Percentiles rank a stretch among this genome's conserved stretches.
Conservation (phyloP, 305 asterid genomes). For the Fraxinus greggii region DNA sequence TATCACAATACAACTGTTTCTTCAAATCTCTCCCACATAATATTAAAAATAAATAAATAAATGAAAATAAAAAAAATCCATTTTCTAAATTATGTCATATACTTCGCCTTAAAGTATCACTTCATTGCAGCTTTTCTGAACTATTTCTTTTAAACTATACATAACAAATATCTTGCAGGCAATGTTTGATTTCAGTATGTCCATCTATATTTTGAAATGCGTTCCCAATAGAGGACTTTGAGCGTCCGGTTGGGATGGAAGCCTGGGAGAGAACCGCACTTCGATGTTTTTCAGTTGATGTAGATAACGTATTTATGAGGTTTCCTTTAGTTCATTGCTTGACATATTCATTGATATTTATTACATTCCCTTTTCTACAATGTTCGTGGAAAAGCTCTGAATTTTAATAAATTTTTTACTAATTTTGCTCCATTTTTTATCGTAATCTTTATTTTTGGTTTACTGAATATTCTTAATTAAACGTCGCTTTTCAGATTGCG, state of each 20-base stretch:
- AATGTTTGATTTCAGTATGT: not conserved
- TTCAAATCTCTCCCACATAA: not conserved
- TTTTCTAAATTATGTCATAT: not conserved
- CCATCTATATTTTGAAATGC: not conserved
- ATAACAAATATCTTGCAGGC: not conserved
- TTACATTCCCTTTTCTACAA: not conserved
- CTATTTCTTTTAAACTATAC: not conserved
- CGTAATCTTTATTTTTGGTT: not conserved
- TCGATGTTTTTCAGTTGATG: slow-evolving; percentile 3
- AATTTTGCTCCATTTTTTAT: not conserved
- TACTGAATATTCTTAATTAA: slow-evolving; percentile 4
- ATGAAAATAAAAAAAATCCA: not conserved
- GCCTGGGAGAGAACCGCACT: not conserved
- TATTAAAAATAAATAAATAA: not conserved
- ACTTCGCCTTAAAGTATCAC: not conserved
- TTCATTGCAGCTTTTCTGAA: not conserved
- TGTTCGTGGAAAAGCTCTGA: not conserved
- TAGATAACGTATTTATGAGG: not conserved
- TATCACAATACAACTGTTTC: not conserved
- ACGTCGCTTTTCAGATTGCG: slow-evolving; percentile 53
- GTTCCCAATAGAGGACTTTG: not conserved
- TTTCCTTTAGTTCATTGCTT: not conserved
- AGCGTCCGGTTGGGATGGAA: not conserved
- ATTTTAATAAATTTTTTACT: not conserved
- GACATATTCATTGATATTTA: not conserved